Evolutionary conservation across 176 grass and related monocot genomes (phyloP).

Genomic region (Phoenix roebelenii): DNA sequence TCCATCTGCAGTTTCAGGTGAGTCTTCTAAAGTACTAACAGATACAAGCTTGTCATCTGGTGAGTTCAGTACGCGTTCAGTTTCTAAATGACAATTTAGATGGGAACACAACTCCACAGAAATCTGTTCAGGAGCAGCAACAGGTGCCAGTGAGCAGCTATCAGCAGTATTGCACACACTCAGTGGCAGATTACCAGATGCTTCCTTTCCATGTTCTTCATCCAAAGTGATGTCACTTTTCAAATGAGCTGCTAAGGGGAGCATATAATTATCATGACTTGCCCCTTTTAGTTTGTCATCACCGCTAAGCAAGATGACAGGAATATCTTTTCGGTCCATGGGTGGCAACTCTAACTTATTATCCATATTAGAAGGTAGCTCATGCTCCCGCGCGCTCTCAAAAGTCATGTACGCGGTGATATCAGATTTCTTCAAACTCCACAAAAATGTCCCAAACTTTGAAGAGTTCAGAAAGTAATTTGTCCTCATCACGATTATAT

Average conservation of each 20-base stretch:
- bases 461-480: constrained; percentile 86
- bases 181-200: too few species aligned
- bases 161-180: too few species aligned
- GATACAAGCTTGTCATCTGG: too few species aligned
- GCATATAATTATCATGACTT: background rate
- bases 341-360: constrained; percentile 41
- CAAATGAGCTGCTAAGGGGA: constrained; percentile 34
- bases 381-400: constrained; percentile 2
- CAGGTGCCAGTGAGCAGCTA: too few species aligned
- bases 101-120: too few species aligned
- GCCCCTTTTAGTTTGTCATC: constrained; percentile 6
- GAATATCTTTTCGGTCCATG: constrained; percentile 35
- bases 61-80: too few species aligned
- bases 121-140: too few species aligned
- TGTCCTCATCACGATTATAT: constrained; percentile 63
- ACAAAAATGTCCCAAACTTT: constrained; percentile 58
- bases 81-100: too few species aligned
- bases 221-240: background rate
- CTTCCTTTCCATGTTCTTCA: too few species aligned
- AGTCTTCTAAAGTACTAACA: too few species aligned
- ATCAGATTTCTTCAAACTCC: constrained; percentile 69
- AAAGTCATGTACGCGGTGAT: constrained; percentile 55
- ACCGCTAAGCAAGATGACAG: constrained; percentile 35
- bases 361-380: constrained; percentile 14
- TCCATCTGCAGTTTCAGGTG: too few species aligned